These are phyloP conservation scores for Arabidopsis thaliana DNA, from an alignment of 345 rosid genomes.

Conservation along the genomic window DNA sequence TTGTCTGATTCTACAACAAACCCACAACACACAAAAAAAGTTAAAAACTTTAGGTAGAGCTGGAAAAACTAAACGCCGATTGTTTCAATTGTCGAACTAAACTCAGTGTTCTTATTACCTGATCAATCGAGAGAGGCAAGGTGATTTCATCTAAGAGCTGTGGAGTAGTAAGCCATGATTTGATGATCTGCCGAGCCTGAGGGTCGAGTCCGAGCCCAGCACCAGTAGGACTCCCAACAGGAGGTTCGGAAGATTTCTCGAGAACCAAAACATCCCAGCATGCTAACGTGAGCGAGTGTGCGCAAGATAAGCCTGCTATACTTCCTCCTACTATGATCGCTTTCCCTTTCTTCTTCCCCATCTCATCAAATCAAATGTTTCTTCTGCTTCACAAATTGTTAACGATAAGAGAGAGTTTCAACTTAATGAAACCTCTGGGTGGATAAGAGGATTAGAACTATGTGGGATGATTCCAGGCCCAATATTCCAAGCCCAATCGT, in stretches of 20 bases:
- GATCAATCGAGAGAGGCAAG: slow-evolving; percentile 63
- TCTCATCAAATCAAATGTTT: background rate
- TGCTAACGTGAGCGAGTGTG: slow-evolving; percentile 63
- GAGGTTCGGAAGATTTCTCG: slow-evolving; percentile 67
- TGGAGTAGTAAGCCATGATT: slow-evolving; percentile 63
- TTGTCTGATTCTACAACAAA: slow-evolving; percentile 56
- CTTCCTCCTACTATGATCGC: slow-evolving; percentile 80
- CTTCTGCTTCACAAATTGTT: slow-evolving; percentile 18
- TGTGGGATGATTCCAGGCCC: background rate
- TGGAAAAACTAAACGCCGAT: background rate
- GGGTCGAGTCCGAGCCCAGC: slow-evolving; percentile 78
- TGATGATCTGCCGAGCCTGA: slow-evolving; percentile 53
- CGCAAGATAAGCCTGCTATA: slow-evolving; percentile 79
- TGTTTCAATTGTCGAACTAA: background rate
- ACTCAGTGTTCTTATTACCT: slow-evolving; percentile 38
- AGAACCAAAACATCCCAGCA: slow-evolving; percentile 72
- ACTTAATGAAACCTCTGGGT: background rate
- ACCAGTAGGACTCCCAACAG: slow-evolving; percentile 76
- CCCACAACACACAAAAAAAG: background rate
- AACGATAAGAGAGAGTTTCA: background rate
- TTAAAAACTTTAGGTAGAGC: background rate
- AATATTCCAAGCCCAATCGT: background rate
- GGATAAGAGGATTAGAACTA: background rate
- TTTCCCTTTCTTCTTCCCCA: slow-evolving; percentile 47
- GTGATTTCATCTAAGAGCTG: slow-evolving; percentile 54